Percentiles rank a stretch among this genome's conserved stretches.
Evolutionary conservation across 208 protist genomes (phyloP).

Genomic region (Wallacemonas sp.): DNA sequence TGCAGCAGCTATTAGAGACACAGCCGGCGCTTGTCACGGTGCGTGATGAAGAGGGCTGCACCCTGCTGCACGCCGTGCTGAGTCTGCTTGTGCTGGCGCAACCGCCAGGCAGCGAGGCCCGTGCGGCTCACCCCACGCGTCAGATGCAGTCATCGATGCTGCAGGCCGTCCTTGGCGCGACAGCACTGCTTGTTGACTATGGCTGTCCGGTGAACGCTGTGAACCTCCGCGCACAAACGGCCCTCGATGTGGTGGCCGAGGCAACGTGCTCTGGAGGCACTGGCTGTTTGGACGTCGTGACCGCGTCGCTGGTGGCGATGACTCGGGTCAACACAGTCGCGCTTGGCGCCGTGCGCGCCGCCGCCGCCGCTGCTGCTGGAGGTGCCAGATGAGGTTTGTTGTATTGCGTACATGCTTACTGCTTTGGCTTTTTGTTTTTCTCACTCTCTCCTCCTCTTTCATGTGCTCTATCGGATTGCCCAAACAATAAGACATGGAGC

Average conservation of each 20-base stretch:
- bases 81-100: conserved; percentile 3
- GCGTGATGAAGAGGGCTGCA: conserved; percentile 63
- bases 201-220: conserved; percentile 35
- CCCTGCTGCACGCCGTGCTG: conserved; percentile 55
- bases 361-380: background rate
- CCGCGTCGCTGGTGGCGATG: conserved; percentile 45
- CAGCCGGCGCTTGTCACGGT: conserved; percentile 25
- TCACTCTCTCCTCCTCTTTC: background rate
- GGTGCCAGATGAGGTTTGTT: too few relatives aligned
- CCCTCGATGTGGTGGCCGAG: conserved; percentile 58
- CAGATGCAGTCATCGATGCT: conserved; percentile 25
- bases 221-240: conserved; percentile 44
- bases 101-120: background rate
- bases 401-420: too few relatives aligned
- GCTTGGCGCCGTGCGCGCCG: background rate
- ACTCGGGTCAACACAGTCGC: conserved; percentile 19
- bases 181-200: conserved; percentile 46
- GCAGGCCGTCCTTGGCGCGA: conserved; percentile 40
- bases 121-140: background rate
- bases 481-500: too few relatives aligned
- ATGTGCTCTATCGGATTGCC: background rate
- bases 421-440: too few relatives aligned
- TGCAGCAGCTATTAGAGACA: conserved; percentile 41
- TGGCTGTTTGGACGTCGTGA: conserved; percentile 47
- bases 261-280: conserved; percentile 18